phyloP scores from a whole-genome alignment of 352 stramenopile genomes.

The Elongisporangium undulatum region DNA sequence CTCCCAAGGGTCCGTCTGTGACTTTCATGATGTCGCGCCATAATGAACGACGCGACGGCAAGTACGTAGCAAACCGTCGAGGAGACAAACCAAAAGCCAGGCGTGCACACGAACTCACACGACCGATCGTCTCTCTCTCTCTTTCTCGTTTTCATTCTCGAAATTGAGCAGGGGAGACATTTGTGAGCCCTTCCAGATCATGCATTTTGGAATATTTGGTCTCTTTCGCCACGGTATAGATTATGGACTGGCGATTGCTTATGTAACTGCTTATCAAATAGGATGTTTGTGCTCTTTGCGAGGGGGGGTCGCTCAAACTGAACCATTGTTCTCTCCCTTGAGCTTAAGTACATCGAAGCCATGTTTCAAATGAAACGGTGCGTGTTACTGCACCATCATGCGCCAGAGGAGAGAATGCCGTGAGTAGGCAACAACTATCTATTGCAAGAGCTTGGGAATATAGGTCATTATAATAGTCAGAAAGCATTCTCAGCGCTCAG shows the following conservation, averaged over 20 bases:
- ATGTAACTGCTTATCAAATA: not conserved
- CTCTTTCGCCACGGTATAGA: not conserved
- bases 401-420: not conserved
- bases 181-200: not conserved
- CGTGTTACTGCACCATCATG: not conserved
- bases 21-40: not conserved
- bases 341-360: not conserved
- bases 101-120: not conserved
- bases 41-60: not conserved
- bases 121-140: not conserved
- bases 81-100: not conserved
- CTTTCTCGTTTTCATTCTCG: too few relatives aligned
- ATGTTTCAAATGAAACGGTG: not conserved
- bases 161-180: not conserved
- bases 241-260: not conserved
- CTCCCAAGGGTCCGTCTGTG: not conserved
- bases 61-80: not conserved
- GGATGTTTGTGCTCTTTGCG: not conserved
- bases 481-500: not conserved
- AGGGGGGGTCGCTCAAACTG: not conserved
- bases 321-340: not conserved
- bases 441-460: not conserved
- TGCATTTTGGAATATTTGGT: not conserved
- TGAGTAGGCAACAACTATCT: not conserved
- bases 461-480: not conserved